phyloP scores from a whole-genome alignment of 805 yeast genomes.

The Alloascoidea hylecoeti region DNA sequence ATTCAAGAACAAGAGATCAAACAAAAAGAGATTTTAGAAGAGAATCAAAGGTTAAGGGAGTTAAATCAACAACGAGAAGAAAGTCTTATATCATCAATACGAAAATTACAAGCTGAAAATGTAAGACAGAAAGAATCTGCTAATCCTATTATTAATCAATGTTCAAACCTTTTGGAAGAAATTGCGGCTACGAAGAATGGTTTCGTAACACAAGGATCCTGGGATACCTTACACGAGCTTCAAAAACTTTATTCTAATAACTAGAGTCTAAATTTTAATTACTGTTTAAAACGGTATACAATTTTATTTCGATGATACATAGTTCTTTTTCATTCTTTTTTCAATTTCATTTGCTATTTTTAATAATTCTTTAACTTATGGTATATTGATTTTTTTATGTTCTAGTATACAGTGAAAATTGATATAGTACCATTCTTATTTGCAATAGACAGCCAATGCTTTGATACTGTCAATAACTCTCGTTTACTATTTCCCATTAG shows the following conservation, averaged over 20 bases:
- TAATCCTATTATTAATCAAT: neutral
- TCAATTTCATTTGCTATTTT: neutral
- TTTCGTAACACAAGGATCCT: neutral
- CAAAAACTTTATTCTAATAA: too few species aligned
- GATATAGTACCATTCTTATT: conserved; percentile 1
- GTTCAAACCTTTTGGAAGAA: neutral
- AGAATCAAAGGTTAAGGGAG: neutral
- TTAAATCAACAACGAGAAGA: neutral
- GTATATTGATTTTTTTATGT: neutral
- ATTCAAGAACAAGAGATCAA: neutral
- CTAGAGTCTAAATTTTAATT: neutral
- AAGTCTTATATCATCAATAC: neutral
- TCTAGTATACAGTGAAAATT: neutral
- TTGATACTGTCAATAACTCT: neutral
- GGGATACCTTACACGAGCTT: too few species aligned
- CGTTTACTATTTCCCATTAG: neutral
- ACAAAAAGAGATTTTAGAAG: neutral
- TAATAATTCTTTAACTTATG: neutral
- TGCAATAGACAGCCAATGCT: neutral
- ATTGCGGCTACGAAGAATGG: neutral
- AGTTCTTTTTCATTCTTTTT: neutral
- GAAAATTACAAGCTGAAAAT: neutral
- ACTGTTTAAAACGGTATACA: neutral
- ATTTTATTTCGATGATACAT: neutral
- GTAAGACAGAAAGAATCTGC: neutral